Evolutionary conservation across 1,139 yeast genomes (phyloP), one percentile per base, ranked within the genome.

Genomic region (Kodamaea alishanica): DNA sequence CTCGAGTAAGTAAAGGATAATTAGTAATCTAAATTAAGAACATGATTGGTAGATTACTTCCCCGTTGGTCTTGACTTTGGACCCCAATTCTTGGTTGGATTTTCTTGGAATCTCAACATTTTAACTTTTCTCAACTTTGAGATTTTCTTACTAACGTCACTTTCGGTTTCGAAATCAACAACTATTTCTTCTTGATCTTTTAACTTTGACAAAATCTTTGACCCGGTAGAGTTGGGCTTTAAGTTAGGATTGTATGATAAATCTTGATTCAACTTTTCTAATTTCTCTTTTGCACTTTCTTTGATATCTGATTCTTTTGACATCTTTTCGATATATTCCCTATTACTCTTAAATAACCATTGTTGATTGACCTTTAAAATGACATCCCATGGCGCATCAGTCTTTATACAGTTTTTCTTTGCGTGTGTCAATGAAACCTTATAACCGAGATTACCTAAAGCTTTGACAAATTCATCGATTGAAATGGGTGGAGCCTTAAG

Each of bases 61-160:
- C 32, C 31, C 12, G 41, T 30, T 3, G 92, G 92, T 52, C 82
- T 78, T 4, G 95, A 79, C 65, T 85, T 87, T 28, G 97, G 98
- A 0, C 98, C 98, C 98, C 98, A 92, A 58, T 86, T 83, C 60
- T 84, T 87, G 2, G 87, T 77, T 8, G 98, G 98, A 57, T 90
- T 90, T 55, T 83, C 89, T 60, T 89, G 98, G 61, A 75, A 90
- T 50, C 96, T 73, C 11, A 88, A 88, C 58, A 90, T 77, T 62
- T 88, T 88, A 45, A 87, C 70, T 48, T 78, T 82, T 50, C 96
- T 73, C 42, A 87, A 67, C 41, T 65, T 69, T 47, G 79, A 79
- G 38, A 84, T 61, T 44, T 67, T 71, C 27, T 67, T 72, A 50
- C 83, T 75, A 32, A 75, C 74, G 27, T 74, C 79, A 47, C 79